Conservation (phyloP, 2,329 filamentous ascomycete species). For the Cladorrhinum sp. region DNA sequence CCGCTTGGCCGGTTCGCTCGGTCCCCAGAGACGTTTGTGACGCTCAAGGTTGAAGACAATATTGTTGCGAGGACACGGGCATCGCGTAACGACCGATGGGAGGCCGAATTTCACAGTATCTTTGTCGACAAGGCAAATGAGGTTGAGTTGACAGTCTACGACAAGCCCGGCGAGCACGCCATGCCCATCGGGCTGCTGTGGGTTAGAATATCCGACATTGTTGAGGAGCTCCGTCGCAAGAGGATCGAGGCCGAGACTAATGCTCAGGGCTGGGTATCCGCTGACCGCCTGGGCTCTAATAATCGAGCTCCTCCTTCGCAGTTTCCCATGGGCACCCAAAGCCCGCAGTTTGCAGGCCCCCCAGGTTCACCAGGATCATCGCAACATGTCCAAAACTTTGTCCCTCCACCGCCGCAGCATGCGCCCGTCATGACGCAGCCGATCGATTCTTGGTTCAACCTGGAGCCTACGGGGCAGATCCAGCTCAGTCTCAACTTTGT, state of each 20-base stretch:
- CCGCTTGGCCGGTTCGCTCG: conserved; percentile 79
- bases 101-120: conserved; percentile 84
- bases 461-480: conserved; percentile 91
- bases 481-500: conserved; percentile 88
- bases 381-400: conserved; percentile 27
- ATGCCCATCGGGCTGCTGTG: conserved; percentile 93
- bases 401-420: conserved; percentile 32
- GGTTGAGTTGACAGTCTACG: conserved; percentile 95
- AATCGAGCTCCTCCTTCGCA: conserved; percentile 48
- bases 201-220: conserved; percentile 95
- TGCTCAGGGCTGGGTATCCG: conserved; percentile 93
- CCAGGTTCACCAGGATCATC: conserved; percentile 41
- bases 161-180: conserved; percentile 86
- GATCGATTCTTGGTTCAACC: conserved; percentile 94
- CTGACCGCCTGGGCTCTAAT: conserved; percentile 80
- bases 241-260: conserved; percentile 96
- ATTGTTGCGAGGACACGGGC: conserved; percentile 84
- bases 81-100: conserved; percentile 85
- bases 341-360: conserved; percentile 44
- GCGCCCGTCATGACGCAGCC: conserved; percentile 52
- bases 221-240: conserved; percentile 95
- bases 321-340: conserved; percentile 56
- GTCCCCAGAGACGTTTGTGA: conserved; percentile 90
- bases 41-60: conserved; percentile 94
- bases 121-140: conserved; percentile 99